Evolutionary conservation across 345 rosid species (phyloP).

Genomic region (Lagerstroemia speciosa): DNA sequence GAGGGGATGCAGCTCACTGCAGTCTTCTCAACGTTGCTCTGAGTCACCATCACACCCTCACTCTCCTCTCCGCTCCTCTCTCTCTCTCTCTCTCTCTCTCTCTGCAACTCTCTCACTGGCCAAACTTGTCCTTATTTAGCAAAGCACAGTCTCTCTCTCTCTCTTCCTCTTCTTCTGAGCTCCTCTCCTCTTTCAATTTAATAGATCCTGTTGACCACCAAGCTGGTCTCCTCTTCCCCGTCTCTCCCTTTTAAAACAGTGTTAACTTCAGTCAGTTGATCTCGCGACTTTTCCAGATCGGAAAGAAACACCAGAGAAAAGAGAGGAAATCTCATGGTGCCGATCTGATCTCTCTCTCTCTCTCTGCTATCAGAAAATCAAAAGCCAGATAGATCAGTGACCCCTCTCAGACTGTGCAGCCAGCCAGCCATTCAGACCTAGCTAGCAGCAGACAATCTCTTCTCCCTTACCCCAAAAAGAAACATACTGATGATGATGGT

Average conservation of each 20-base stretch:
- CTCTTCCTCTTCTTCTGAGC: not conserved
- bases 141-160: not conserved
- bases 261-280: not conserved
- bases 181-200: not conserved
- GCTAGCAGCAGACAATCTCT: not conserved
- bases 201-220: not conserved
- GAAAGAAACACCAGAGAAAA: not conserved
- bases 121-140: not conserved
- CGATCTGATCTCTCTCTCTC: not conserved
- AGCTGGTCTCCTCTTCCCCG: not conserved
- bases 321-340: not conserved
- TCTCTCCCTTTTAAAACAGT: not conserved
- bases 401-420: too few relatives aligned
- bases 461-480: not conserved
- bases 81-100: too few relatives aligned
- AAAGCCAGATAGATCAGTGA: not conserved
- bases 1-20: too few relatives aligned
- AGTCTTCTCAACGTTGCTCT: not conserved
- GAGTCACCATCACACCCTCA: conserved; percentile 11
- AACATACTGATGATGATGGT: not conserved
- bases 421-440: too few relatives aligned
- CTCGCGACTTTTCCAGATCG: not conserved
- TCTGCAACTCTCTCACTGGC: not conserved
- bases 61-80: not conserved
- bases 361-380: not conserved